A percentile compares a stretch with the other conserved stretches of the same genome.
Evolutionary conservation across 345 rosid genomes (phyloP).

Genomic region (Corymbia maculata): DNA sequence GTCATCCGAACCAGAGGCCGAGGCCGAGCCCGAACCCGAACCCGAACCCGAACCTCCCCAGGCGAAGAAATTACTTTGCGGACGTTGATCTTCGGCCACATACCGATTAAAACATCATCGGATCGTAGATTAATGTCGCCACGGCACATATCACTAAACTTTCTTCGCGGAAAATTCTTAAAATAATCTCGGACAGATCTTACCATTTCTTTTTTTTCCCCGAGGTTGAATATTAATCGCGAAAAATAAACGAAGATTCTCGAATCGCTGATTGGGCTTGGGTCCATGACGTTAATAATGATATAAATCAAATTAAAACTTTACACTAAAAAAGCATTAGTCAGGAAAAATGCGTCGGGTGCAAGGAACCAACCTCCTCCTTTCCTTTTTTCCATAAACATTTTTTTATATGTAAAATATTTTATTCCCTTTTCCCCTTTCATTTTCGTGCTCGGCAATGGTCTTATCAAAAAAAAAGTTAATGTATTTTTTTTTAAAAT

Average conservation of each 20-base stretch:
- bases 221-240: neutral
- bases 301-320: neutral
- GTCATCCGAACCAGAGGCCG: neutral
- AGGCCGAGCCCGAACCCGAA: neutral
- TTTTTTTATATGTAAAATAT: neutral
- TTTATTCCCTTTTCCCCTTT: conserved; percentile 1
- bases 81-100: neutral
- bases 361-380: conserved; percentile 44
- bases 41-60: neutral
- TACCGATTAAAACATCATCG: neutral
- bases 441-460: conserved; percentile 15
- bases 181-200: neutral
- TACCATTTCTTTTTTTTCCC: neutral
- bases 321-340: neutral
- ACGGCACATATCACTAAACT: neutral
- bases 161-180: neutral
- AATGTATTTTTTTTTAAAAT: neutral
- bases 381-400: conserved; percentile 16
- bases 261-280: neutral
- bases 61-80: neutral
- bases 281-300: neutral
- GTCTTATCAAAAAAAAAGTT: conserved; percentile 9
- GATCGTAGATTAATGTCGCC: neutral
- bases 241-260: neutral
- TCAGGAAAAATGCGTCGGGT: conserved; percentile 25